Percentiles rank a stretch among this genome's conserved stretches.
These are phyloP conservation scores for Macrophomina phaseolina DNA, from an alignment of 2,329 filamentous ascomycete species.

Conservation along the genomic window DNA sequence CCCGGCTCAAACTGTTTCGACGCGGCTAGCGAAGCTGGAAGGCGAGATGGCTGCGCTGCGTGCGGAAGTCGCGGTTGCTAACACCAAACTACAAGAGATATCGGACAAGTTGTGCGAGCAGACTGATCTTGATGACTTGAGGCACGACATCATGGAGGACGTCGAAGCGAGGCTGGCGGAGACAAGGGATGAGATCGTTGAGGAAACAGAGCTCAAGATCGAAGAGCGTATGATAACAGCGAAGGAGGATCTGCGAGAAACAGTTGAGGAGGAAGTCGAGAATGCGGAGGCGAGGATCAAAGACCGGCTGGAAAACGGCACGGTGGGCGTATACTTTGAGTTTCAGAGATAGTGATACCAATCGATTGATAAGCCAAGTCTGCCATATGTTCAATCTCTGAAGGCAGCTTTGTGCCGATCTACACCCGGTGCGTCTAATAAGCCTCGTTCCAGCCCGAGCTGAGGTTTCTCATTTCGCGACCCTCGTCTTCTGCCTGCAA, in stretches of 20 bases:
- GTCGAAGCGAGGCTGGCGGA: neutral
- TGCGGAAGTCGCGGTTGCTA: neutral
- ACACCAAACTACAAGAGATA: neutral
- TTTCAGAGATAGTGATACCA: neutral
- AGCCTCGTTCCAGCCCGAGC: neutral
- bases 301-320: neutral
- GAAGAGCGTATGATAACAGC: neutral
- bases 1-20: neutral
- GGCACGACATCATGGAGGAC: neutral
- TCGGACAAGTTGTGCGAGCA: neutral
- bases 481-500: neutral
- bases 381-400: no score
- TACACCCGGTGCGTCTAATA: no score
- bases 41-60: neutral
- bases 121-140: neutral
- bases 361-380: neutral
- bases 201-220: neutral
- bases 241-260: constrained; percentile 1
- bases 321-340: neutral
- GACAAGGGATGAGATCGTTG: neutral
- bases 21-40: neutral
- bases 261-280: constrained; percentile 9
- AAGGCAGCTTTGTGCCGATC: no score
- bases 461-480: neutral
- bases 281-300: neutral